Evolutionary conservation across 2,329 filamentous ascomycete species (phyloP).

Genomic region (Lasiodiplodia sp.): DNA sequence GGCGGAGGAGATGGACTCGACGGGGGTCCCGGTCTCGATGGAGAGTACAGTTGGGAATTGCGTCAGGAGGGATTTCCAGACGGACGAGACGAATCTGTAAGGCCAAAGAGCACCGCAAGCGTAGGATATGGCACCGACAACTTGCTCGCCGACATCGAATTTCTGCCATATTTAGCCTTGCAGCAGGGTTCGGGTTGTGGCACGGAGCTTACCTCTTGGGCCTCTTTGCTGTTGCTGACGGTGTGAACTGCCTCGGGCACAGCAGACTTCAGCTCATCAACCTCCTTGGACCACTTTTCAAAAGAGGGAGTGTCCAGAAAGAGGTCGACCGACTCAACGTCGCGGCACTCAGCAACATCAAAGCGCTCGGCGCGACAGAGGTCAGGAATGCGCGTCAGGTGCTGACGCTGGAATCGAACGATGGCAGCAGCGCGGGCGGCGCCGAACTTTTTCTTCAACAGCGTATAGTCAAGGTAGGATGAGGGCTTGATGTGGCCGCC

Average conservation of each 20-base stretch:
- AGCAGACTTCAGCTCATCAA: conserved; percentile 8
- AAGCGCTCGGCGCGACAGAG: conserved; percentile 14
- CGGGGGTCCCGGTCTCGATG: conserved; percentile 22
- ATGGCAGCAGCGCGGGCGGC: conserved; percentile 39
- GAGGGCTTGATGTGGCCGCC: conserved; percentile 59
- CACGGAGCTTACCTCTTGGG: neutral
- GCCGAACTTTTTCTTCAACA: conserved; percentile 34
- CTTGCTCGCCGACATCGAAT: conserved; percentile 10
- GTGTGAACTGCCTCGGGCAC: conserved; percentile 8
- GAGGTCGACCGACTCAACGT: conserved; percentile 29
- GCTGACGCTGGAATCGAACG: conserved; percentile 30
- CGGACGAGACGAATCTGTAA: conserved; percentile 19
- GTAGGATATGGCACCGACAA: conserved; percentile 20
- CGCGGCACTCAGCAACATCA: conserved; percentile 19
- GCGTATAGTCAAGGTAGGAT: conserved; percentile 42
- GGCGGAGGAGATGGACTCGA: conserved; percentile 4
- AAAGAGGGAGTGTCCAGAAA: conserved; percentile 18
- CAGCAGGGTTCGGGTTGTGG: neutral
- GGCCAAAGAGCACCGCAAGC: conserved; percentile 22
- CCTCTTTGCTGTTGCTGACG: conserved; percentile 5
- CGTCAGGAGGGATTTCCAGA: conserved; percentile 3
- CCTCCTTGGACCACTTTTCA: conserved; percentile 1
- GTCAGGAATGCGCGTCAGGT: conserved; percentile 9
- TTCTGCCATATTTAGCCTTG: neutral
- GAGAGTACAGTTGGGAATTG: conserved; percentile 4